Base-by-base conservation (phyloP, 495 filamentous ascomycete genomes). In the Cryomyces minteri region DNA sequence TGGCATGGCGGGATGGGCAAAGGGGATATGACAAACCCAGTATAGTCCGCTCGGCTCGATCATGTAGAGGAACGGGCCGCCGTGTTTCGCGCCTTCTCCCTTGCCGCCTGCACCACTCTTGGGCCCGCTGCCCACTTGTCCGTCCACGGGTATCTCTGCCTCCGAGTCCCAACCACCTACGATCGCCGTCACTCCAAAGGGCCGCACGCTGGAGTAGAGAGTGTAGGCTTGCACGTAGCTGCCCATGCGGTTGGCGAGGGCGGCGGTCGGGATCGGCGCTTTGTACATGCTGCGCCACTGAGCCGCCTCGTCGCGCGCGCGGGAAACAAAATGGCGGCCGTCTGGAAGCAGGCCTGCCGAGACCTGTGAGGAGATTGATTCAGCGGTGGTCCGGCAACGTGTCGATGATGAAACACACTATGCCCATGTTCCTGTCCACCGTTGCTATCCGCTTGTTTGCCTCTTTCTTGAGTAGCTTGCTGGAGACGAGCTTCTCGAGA, bases 371-470 rank as follows among this genome's bases (percentile, higher is more conserved):
- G 34, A 28, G 42, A 29, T 9, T 10, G 10, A n/a, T 25, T 25
- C 18, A 25, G 37, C 6, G 33, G 50, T 36, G 49, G 42, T 31
- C 42, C 9, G 9, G 12, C 34, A 10, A 38, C 12, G 12, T 14
- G 34, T 49, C 12, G 33, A 9, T 10, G 8, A 7, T 11, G 5
- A 11, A 30, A 28, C 29, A 18, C 11, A 28, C 34, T 51, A 93
- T 78, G 55, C 90, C 90, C 53, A 94, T 69, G 67, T 98, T 85
- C 57, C 82, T 76, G 67, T 98, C 90, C 31, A 96, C 75, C 5
- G 87, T 93, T 50, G 85, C 79, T 66, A 96, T 96, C 56, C 87
- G 78, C 71, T 94, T 94, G 68, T 98, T 98, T 48, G 87, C 86
- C 56, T 79, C 80, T 36, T 80, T 76, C 61, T 95, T 94, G 54